Evolutionary conservation across 345 rosid species (phyloP).

Genomic region (Eutrema japonicum): DNA sequence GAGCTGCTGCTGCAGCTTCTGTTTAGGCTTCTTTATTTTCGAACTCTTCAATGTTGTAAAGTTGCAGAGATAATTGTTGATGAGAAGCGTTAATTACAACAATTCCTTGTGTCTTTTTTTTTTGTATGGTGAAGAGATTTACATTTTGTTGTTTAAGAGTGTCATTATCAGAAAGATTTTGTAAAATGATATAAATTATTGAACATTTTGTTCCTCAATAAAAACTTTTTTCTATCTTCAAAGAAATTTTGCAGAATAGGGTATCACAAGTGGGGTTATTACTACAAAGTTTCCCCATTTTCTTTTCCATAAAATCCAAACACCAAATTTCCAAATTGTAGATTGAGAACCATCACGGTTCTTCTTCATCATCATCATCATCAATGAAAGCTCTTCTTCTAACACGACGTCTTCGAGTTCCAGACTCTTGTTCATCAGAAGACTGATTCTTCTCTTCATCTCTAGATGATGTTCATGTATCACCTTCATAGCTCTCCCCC

Average conservation of each 20-base stretch:
- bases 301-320: slow-evolving; percentile 16
- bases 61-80: slow-evolving; percentile 28
- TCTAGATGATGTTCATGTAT: slow-evolving; percentile 66
- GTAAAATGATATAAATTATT: slow-evolving; percentile 19
- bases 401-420: slow-evolving; percentile 34
- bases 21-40: slow-evolving; percentile 38
- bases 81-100: slow-evolving; percentile 19
- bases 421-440: slow-evolving; percentile 45
- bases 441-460: slow-evolving; percentile 58
- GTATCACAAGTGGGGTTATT: slow-evolving; percentile 33
- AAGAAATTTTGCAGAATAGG: slow-evolving; percentile 32
- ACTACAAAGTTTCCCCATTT: slow-evolving; percentile 34
- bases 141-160: background rate
- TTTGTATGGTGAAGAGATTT: slow-evolving; percentile 11
- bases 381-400: slow-evolving; percentile 38
- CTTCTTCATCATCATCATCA: slow-evolving; percentile 40
- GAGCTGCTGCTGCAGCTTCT: slow-evolving; percentile 60
- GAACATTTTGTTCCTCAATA: slow-evolving; percentile 17
- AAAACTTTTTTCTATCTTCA: slow-evolving; percentile 22
- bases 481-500: slow-evolving; percentile 86
- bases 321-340: slow-evolving; percentile 24
- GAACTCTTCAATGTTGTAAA: slow-evolving; percentile 34
- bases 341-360: slow-evolving; percentile 14
- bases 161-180: background rate
- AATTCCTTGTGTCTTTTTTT: slow-evolving; percentile 3